Evolutionary conservation across 495 filamentous ascomycete genomes (phyloP), one percentile per base, ranked within the genome.

Genomic region (Hypoxylon lienhwacheense): DNA sequence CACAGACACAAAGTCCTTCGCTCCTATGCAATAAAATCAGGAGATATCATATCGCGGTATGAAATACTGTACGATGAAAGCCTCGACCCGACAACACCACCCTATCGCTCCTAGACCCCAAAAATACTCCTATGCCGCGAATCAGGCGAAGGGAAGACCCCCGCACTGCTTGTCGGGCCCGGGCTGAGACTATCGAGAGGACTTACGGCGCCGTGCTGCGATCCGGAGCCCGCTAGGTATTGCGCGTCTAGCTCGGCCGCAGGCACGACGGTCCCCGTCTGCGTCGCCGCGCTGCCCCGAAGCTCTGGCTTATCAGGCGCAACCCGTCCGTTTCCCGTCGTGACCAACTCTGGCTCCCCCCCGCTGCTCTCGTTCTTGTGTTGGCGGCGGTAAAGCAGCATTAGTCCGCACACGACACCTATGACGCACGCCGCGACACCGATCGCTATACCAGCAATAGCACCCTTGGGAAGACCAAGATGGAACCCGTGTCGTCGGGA

Each of bases 161-260:
- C 21, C 21, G 21, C 43, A 15, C 36, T 36, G 15, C 26, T 25
- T 15, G 22, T 21, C 22, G 44, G 17, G 12, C 21, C 21, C 29
- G 24, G 19, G 8, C 44, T 21, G 14, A 35, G 29, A 10, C 37
- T 15, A n/a, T 10, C 21, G 0, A 45, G 16, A 7, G 33, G 20
- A 7, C 45, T 32, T 0, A 56, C 45, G 5, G 32, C 24, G 7
- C 10, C n/a, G 17, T 5, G 17, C n/a, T 14, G 15, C 10, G 24
- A 39, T n/a, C 21, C 34, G 16, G 7, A 2, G 1, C 8, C 17
- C 11, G 16, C 20, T 26, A 7, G 40, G 36, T 4, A 10, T 41
- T n/a, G 11, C 35, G 36, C 45, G 14, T 55, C 52, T 11, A 55
- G 44, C 24, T 56, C 53, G 24, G 12, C 39, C 31, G 24, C 44